These are phyloP conservation scores for Elsinoe ampelina DNA, from an alignment of 2,329 filamentous ascomycete genomes.

Conservation along the genomic window DNA sequence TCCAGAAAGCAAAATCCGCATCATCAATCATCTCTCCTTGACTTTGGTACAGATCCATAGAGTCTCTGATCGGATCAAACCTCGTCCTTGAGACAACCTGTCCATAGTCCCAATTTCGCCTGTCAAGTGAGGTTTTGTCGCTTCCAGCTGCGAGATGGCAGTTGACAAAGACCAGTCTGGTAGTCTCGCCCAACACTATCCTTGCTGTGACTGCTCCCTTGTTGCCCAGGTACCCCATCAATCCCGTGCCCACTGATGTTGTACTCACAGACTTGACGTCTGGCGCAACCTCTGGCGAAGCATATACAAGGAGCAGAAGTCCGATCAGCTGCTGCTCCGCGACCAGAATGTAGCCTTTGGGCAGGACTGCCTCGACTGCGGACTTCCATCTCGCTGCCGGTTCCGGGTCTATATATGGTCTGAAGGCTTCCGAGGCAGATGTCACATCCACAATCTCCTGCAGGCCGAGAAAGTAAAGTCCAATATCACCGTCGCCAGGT, in stretches of 20 bases:
- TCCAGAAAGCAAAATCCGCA: conserved; percentile 92
- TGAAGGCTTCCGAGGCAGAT: conserved; percentile 67
- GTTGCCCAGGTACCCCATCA: conserved; percentile 91
- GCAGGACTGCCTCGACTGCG: conserved; percentile 63
- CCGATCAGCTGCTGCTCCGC: conserved; percentile 80
- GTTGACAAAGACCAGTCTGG: conserved; percentile 81
- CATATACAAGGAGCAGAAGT: conserved; percentile 74
- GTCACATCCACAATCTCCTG: conserved; percentile 89
- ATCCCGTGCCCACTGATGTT: conserved; percentile 73
- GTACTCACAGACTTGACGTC: conserved; percentile 76
- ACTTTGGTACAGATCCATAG: conserved; percentile 50
- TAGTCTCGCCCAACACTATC: conserved; percentile 80
- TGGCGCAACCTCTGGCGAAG: conserved; percentile 63
- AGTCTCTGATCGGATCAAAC: conserved; percentile 63
- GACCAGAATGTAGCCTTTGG: conserved; percentile 65
- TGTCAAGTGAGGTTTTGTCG: conserved; percentile 66
- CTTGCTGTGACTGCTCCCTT: conserved; percentile 82
- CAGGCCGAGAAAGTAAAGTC: conserved; percentile 79
- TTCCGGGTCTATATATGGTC: conserved; percentile 62
- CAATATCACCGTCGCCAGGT: conserved; percentile 59
- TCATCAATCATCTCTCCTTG: conserved; percentile 66
- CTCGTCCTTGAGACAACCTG: conserved; percentile 68
- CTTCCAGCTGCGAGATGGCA: conserved; percentile 82
- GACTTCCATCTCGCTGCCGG: conserved; percentile 71
- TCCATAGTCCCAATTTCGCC: conserved; percentile 79